These are phyloP conservation scores for Gigaspora rosea DNA, from an alignment of 192 early-diverging fungal genomes.

Conservation along the genomic window DNA sequence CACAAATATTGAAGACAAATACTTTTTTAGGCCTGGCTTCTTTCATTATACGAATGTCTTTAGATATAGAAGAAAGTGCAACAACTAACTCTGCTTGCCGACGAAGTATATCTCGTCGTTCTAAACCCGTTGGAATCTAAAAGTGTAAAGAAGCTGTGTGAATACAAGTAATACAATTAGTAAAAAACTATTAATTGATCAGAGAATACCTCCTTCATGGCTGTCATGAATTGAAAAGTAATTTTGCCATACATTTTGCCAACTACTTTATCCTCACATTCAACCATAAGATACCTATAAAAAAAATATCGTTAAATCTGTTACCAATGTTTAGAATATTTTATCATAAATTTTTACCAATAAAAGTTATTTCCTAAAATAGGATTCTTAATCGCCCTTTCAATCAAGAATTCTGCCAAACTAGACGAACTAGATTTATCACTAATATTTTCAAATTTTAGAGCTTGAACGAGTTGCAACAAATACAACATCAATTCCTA, in stretches of 20 bases:
- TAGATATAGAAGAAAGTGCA: slow-evolving; percentile 71
- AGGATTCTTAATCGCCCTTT: slow-evolving; percentile 80
- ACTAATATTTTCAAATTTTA: slow-evolving; percentile 88
- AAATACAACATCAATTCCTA: slow-evolving; percentile 93
- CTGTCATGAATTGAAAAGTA: slow-evolving; percentile 77
- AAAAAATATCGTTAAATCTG: no score
- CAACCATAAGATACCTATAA: slow-evolving; percentile 90
- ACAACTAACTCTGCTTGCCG: slow-evolving; percentile 86
- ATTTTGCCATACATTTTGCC: slow-evolving; percentile 90
- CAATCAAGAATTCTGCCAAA: slow-evolving; percentile 87
- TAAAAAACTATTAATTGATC: background rate
- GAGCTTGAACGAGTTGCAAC: slow-evolving; percentile 95
- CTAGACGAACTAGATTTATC: slow-evolving; percentile 50
- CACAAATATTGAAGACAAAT: background rate
- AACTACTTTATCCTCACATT: slow-evolving; percentile 87
- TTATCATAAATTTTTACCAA: slow-evolving; percentile 57
- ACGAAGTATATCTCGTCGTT: slow-evolving; percentile 72
- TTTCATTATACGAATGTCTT: slow-evolving; percentile 72
- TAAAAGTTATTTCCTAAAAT: slow-evolving; percentile 92
- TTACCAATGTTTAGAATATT: no score
- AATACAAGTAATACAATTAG: background rate
- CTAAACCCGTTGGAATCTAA: slow-evolving; percentile 40
- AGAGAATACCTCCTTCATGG: slow-evolving; percentile 58
- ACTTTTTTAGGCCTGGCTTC: slow-evolving; percentile 89
- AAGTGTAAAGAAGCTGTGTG: background rate